Percentiles rank a stretch among this genome's conserved stretches.
phyloP scores from a whole-genome alignment of 371 early-diverging fungal species.

The Zychaea mexicana region DNA sequence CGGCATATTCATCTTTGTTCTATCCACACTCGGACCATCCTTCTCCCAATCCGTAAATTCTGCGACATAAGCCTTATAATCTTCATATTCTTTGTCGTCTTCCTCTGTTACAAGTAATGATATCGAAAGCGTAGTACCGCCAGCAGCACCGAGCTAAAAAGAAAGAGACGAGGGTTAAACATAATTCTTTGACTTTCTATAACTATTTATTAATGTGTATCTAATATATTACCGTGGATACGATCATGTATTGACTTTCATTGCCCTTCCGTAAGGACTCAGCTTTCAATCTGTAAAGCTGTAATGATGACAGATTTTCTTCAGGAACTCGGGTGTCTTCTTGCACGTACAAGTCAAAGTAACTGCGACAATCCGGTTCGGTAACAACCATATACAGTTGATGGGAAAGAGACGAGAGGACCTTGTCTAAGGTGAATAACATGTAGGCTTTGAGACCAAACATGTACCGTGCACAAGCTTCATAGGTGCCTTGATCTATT shows the following conservation, averaged over 20 bases:
- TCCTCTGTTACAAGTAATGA: slow-evolving; percentile 2
- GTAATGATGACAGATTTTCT: not conserved
- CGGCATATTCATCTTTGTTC: not conserved
- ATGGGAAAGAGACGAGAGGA: slow-evolving; percentile 63
- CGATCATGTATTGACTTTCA: slow-evolving; percentile 67
- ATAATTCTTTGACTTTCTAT: not conserved
- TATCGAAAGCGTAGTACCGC: slow-evolving; percentile 3
- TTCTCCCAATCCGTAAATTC: not conserved
- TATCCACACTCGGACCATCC: not conserved
- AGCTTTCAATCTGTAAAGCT: slow-evolving; percentile 70
- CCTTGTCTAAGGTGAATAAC: slow-evolving; percentile 85
- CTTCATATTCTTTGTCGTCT: not conserved
- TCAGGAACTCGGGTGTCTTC: not conserved
- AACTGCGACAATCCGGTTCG: not conserved
- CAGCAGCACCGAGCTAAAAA: not conserved
- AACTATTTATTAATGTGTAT: too few species aligned
- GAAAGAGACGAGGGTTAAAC: not conserved
- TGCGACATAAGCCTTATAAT: not conserved
- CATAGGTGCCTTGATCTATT: slow-evolving; percentile 84
- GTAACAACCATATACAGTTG: slow-evolving; percentile 46
- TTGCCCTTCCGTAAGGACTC: slow-evolving; percentile 67
- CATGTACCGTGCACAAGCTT: slow-evolving; percentile 85
- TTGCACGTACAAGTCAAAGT: slow-evolving; percentile 1
- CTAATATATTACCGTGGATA: slow-evolving; percentile 56
- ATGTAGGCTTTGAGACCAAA: slow-evolving; percentile 87